Base-by-base conservation (phyloP, 441 rosid species). In the Flueggea neowawraea region DNA sequence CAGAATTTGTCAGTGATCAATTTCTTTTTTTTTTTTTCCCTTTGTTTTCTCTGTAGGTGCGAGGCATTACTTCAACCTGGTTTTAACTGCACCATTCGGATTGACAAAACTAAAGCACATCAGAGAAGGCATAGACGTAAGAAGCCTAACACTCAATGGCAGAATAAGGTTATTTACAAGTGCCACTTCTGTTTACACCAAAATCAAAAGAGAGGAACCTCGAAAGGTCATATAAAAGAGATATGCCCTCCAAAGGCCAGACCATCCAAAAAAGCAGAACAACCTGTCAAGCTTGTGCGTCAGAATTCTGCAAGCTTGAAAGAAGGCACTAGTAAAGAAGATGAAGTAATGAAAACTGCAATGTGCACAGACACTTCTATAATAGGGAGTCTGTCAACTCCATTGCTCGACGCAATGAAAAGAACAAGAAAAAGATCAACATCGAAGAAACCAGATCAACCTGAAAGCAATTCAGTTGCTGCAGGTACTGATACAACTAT, bases 1-100 rank as follows among this genome's bases (percentile, higher is more conserved):
- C 14, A 22, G 10, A 10, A 31, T 10, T 12, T 22, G 1, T 56
- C 4, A 56, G 6, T 14, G 44, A 11, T 13, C 1, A 36, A 9
- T 32, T 32, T 45, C 32, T 6, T 14, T 5, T 33, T 33, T 36
- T 0, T 22, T 22, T 45, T 64, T 12, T 3, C 13, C n/a, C n/a
- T 47, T 41, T 63, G 28, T 22, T 22, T 22, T 22, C 28, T 2
- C 28, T 22, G 64, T 66, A 91, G 93, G 93, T 89, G 98, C 48
- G 91, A 86, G 78, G 83, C 93, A 12, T 64, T 83, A 71, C 92
- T 91, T 73, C 77, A 82, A 57, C 93, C 95, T 54, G 93, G 91
- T n/a, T 68, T 65, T 59, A 89, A 87, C 74, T 91, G 95, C 77
- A 87, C 84, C 0, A 67, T 91, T 13, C 79, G 98, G 36, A 74